Evolutionary conservation across 2,329 filamentous ascomycete species (phyloP), one percentile per base, ranked within the genome.

Genomic region (Scleromitrula shiraiana): DNA sequence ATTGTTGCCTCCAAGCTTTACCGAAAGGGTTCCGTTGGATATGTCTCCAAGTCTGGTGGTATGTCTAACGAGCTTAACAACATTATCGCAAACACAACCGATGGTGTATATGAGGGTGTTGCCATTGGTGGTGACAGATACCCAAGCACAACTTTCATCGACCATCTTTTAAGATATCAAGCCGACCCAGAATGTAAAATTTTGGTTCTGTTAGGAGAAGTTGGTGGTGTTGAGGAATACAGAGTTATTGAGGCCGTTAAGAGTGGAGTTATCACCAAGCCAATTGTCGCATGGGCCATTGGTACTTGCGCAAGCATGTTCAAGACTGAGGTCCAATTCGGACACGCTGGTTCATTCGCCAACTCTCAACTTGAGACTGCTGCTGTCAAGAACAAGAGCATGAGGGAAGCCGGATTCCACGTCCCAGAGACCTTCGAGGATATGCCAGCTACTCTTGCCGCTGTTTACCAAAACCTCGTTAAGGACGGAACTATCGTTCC

Each of bases 21-120:
- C 83, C 91, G 93, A 73, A 93, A 93, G 75, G 93, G 93, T 63
- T 97, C 93, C 62, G 90, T 98, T 59, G 93, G 88, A 63, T 98
- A 98, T 72, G 93, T 98, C 71, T 97, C 91, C 79, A 98, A 98
- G 80, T 98, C 93, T 51, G 93, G 93, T 68, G 93, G 93, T 75
- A 98, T 98, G 93, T 97, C 93, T 72, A 98, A 98, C 80, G 93
- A 98, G 78, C 76, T 98, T 65, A 98, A 98, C 85, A 98, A 98
- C 82, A 97, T 98, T 71, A 86, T 98, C 65, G 80, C 90, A 50
- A 85, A 95, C 70, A 95, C 79, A 70, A 96, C 93, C 63, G 89
- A 98, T 68, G 93, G 93, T 80, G 93, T 98, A 49, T 91, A 95
- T 70, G 93, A 98, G 79, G 93, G 93, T 82, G 86, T 98, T 65